Percentiles rank a stretch among this genome's conserved stretches.
Conservation (phyloP, 192 early-diverging fungal genomes). For the Nowakowskiella sp. region DNA sequence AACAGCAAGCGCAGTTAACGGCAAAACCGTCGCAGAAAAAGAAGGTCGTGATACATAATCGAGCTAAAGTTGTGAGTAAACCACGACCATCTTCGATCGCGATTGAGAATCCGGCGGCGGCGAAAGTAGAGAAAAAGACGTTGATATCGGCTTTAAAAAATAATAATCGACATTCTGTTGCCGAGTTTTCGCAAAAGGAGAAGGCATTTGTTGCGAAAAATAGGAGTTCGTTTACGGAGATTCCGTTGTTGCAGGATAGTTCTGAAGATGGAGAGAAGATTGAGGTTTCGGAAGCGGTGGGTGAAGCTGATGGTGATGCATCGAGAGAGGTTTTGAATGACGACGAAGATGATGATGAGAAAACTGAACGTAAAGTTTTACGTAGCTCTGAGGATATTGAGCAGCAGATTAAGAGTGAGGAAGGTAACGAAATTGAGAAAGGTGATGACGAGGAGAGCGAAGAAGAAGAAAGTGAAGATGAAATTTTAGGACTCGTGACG, state of each 20-base stretch:
- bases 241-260: no score
- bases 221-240: no score
- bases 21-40: no score
- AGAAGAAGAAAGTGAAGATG: slow-evolving; percentile 12
- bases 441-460: slow-evolving; percentile 5
- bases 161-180: not conserved
- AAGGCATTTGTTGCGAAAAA: not conserved
- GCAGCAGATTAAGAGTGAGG: not conserved
- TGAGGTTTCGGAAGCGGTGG: not conserved
- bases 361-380: not conserved
- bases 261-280: no score
- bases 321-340: slow-evolving; percentile 14
- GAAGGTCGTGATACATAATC: no score
- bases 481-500: slow-evolving; percentile 14
- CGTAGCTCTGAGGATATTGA: not conserved
- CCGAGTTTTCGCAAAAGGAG: not conserved
- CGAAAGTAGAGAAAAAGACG: not conserved
- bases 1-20: no score
- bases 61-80: no score
- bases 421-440: not conserved
- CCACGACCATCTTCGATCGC: not conserved
- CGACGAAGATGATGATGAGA: not conserved
- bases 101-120: not conserved
- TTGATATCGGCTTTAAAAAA: not conserved
- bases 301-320: slow-evolving; percentile 2